Conservation (phyloP, 1,284 basidiomycete genomes). For the Exobasidium rhododendri region DNA sequence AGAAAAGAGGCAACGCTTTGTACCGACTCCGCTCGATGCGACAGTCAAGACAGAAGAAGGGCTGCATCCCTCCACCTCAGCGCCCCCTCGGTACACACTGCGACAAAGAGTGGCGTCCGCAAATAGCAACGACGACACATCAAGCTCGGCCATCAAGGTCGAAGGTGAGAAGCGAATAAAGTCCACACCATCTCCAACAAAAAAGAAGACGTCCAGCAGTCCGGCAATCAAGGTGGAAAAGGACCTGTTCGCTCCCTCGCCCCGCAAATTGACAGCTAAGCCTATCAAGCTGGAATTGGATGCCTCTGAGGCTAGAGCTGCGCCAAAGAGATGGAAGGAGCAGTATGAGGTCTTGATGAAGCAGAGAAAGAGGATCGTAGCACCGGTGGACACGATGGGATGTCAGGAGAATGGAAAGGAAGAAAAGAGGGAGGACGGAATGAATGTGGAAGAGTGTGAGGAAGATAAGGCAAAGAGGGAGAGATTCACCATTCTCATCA, state of each 20-base stretch:
- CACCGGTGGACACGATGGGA: conserved; percentile 54
- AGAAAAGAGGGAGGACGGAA: conserved; percentile 34
- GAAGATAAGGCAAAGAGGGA: conserved; percentile 61
- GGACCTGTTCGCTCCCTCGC: conserved; percentile 12
- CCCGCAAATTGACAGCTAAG: conserved; percentile 19
- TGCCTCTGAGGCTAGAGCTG: conserved; percentile 37
- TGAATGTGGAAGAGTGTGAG: conserved; percentile 23
- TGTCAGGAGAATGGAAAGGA: conserved; percentile 48
- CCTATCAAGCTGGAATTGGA: conserved; percentile 48
- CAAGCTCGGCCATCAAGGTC: not conserved
- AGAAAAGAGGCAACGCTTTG: not conserved
- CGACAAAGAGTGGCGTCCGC: not conserved
- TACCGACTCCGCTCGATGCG: not conserved
- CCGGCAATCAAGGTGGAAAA: not conserved
- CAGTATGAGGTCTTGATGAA: conserved; percentile 29
- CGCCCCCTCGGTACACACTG: not conserved
- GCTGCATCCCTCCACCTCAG: not conserved
- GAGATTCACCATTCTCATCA: conserved; percentile 79
- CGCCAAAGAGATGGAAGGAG: conserved; percentile 38
- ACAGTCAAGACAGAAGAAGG: not conserved
- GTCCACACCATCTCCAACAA: not conserved
- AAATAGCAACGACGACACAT: not conserved
- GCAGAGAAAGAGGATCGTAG: conserved; percentile 43
- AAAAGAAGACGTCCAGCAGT: not conserved
- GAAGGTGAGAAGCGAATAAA: not conserved